These are phyloP conservation scores for Pseudogymnoascus sp. DNA, from an alignment of 2,329 filamentous ascomycete species.

Conservation along the genomic window DNA sequence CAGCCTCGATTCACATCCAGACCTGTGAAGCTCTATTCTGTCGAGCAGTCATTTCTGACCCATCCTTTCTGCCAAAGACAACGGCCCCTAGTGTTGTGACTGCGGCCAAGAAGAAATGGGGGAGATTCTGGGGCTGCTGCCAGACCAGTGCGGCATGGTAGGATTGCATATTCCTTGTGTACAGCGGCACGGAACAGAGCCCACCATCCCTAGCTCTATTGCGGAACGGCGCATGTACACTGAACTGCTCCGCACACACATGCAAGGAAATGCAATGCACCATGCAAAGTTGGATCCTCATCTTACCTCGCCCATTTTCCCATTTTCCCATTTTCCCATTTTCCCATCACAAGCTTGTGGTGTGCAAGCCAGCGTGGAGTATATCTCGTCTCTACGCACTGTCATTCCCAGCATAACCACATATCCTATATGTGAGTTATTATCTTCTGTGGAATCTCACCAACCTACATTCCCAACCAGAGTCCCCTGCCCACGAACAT, in stretches of 20 bases:
- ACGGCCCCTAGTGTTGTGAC: background rate
- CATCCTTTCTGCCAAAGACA: background rate
- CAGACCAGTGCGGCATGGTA: background rate
- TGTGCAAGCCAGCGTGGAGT: background rate
- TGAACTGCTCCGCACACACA: background rate
- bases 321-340: background rate
- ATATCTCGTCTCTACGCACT: background rate
- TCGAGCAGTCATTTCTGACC: background rate
- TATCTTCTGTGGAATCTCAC: background rate
- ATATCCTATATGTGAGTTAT: too few relatives aligned
- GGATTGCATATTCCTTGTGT: background rate
- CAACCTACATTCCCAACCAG: background rate
- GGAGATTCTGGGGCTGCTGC: background rate
- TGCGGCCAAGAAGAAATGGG: background rate
- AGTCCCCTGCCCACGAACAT: background rate
- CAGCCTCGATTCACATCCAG: background rate
- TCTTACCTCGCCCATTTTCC: background rate
- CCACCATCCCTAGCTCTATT: background rate
- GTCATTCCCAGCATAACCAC: background rate
- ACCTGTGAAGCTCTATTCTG: background rate
- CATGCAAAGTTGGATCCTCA: background rate
- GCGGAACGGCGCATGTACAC: background rate
- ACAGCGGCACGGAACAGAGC: background rate
- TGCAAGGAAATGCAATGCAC: background rate
- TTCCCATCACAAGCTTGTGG: background rate